phyloP scores from a whole-genome alignment of 306 rosid species.

The Senna tora region DNA sequence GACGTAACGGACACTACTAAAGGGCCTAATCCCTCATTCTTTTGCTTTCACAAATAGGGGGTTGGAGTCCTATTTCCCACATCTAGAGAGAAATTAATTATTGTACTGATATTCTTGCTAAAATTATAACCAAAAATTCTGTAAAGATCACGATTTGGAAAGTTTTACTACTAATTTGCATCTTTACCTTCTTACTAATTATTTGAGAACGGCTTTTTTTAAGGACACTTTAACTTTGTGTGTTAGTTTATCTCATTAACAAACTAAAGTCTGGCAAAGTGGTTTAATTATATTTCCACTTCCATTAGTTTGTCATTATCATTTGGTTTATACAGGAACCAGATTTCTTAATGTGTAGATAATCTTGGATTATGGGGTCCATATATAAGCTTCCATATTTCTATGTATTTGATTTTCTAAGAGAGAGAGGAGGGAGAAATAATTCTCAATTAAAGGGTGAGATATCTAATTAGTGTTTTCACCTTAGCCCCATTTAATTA shows the following conservation, averaged over 20 bases:
- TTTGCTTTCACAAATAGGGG: slow-evolving; percentile 21
- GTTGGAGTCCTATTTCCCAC: too few species aligned
- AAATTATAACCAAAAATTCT: too few species aligned
- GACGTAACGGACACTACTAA: slow-evolving; percentile 45
- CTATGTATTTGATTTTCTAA: not conserved
- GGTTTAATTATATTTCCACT: slow-evolving; percentile 39
- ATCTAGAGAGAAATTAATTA: too few species aligned
- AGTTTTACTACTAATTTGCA: too few species aligned
- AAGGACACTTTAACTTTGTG: too few species aligned
- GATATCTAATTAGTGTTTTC: too few species aligned
- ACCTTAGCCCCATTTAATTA: too few species aligned
- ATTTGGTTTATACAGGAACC: slow-evolving; percentile 35
- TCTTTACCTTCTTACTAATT: too few species aligned
- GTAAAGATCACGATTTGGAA: too few species aligned
- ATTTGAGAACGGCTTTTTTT: too few species aligned
- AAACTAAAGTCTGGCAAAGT: slow-evolving; percentile 35
- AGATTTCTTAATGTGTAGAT: slow-evolving; percentile 29
- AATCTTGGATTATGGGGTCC: slow-evolving; percentile 24
- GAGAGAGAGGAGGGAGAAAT: not conserved
- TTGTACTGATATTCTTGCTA: too few species aligned
- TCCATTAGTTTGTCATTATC: slow-evolving; percentile 39
- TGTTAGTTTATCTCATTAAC: slow-evolving; percentile 41
- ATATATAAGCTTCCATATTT: slow-evolving; percentile 1
- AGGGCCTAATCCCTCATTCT: slow-evolving; percentile 13
- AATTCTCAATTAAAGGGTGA: not conserved